These are phyloP conservation scores for Aspergillus saccharolyticus DNA, from an alignment of 495 filamentous ascomycete species.

Conservation along the genomic window DNA sequence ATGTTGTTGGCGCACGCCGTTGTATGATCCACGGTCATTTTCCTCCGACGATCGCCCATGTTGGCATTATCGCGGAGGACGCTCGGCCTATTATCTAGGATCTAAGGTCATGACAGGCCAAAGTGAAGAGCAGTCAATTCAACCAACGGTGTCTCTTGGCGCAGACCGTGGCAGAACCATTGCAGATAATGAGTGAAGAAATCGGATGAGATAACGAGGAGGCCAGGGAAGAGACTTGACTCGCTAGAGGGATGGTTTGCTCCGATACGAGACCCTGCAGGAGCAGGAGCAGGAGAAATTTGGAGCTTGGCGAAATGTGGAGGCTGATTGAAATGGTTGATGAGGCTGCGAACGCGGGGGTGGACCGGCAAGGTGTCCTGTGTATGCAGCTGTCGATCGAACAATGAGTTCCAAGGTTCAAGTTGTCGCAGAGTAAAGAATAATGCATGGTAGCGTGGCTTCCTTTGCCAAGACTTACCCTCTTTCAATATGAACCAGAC, in stretches of 20 bases:
- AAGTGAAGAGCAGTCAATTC: background rate
- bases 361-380: background rate
- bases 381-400: background rate
- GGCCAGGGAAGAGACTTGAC: background rate
- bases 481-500: background rate
- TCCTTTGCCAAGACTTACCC: too few relatives aligned
- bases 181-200: background rate
- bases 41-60: background rate
- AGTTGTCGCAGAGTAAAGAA: too few relatives aligned
- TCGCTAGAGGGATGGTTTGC: background rate
- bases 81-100: background rate
- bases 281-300: background rate
- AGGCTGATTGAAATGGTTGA: background rate
- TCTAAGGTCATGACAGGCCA: background rate
- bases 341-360: background rate
- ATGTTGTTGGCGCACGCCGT: background rate
- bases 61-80: background rate
- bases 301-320: background rate
- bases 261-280: background rate
- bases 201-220: background rate
- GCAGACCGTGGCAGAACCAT: background rate
- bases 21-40: background rate
- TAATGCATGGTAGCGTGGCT: too few relatives aligned
- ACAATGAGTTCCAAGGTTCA: too few relatives aligned
- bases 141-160: background rate